These are phyloP conservation scores for Emmonsia crescens DNA, from an alignment of 2,329 filamentous ascomycete genomes.

Conservation along the genomic window DNA sequence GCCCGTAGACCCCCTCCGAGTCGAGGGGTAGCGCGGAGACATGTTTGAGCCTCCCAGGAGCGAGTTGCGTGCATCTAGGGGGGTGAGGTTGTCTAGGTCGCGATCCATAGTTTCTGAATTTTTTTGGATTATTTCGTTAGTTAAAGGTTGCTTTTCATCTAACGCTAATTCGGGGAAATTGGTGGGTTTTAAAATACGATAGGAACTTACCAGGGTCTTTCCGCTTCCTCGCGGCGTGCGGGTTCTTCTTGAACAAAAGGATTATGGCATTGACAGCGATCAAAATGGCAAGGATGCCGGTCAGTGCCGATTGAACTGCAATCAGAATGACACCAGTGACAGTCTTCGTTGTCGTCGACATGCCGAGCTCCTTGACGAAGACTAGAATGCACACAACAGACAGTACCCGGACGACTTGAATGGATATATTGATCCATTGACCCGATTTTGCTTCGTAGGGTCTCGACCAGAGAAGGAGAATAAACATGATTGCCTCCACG, in stretches of 20 bases:
- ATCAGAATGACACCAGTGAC: conserved; percentile 89
- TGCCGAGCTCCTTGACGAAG: conserved; percentile 86
- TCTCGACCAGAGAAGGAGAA: conserved; percentile 68
- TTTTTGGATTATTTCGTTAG: conserved; percentile 9
- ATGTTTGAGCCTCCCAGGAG: conserved; percentile 58
- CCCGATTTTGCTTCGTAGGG: conserved; percentile 79
- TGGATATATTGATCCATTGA: conserved; percentile 87
- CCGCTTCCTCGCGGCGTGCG: conserved; percentile 67
- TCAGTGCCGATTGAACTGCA: conserved; percentile 76
- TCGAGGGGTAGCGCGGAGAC: conserved; percentile 17
- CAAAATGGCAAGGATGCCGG: conserved; percentile 70
- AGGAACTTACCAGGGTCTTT: conserved; percentile 77
- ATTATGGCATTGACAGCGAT: conserved; percentile 84
- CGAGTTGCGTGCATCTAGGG: conserved; percentile 76
- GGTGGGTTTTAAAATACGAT: background rate
- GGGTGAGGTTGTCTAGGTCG: conserved; percentile 72
- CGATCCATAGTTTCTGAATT: conserved; percentile 56
- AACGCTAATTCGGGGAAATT: background rate
- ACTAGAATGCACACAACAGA: conserved; percentile 83
- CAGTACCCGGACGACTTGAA: conserved; percentile 78
- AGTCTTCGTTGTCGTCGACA: conserved; percentile 85
- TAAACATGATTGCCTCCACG: conserved; percentile 70
- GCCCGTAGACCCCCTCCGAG: conserved; percentile 23
- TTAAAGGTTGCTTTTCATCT: background rate
- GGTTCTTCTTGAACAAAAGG: conserved; percentile 73